phyloP scores from a whole-genome alignment of 2,329 filamentous ascomycete species.

The Colletotrichum neosansevieriae region DNA sequence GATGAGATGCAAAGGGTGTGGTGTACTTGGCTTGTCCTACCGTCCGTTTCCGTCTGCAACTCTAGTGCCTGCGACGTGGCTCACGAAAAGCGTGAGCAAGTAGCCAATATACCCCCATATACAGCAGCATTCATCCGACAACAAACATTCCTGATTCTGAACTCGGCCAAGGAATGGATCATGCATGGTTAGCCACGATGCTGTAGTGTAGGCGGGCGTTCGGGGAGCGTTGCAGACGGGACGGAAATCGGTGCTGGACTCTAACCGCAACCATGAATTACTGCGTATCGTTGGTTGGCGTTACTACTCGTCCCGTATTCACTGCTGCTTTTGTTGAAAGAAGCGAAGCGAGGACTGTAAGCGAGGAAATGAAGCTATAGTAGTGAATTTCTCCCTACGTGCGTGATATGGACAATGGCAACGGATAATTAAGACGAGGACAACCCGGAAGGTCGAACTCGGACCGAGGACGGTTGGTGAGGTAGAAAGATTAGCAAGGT shows the following conservation, averaged over 20 bases:
- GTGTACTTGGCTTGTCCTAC: constrained; percentile 24
- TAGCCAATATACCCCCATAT: too few species aligned
- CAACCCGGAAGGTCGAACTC: too few species aligned
- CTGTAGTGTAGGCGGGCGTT: not conserved
- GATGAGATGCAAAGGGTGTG: constrained; percentile 15
- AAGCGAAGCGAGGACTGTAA: too few species aligned
- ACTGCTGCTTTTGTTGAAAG: not conserved
- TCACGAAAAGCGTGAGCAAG: not conserved
- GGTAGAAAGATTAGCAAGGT: too few species aligned
- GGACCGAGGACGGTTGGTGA: too few species aligned
- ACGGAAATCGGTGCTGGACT: not conserved
- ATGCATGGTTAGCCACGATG: not conserved
- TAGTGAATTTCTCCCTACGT: too few species aligned
- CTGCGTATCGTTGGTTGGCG: not conserved
- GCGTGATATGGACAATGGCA: too few species aligned
- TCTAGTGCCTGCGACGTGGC: constrained; percentile 9
- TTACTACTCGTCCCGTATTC: not conserved
- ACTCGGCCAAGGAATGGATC: constrained; percentile 16
- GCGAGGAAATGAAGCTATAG: too few species aligned
- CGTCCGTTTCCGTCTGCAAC: constrained; percentile 27
- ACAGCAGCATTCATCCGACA: too few species aligned
- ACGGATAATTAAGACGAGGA: too few species aligned
- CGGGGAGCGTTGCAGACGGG: not conserved
- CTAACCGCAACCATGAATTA: not conserved
- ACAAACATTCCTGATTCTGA: constrained; percentile 7